phyloP scores from a whole-genome alignment of 1,284 basidiomycete genomes.

The Rhodofomes roseus region DNA sequence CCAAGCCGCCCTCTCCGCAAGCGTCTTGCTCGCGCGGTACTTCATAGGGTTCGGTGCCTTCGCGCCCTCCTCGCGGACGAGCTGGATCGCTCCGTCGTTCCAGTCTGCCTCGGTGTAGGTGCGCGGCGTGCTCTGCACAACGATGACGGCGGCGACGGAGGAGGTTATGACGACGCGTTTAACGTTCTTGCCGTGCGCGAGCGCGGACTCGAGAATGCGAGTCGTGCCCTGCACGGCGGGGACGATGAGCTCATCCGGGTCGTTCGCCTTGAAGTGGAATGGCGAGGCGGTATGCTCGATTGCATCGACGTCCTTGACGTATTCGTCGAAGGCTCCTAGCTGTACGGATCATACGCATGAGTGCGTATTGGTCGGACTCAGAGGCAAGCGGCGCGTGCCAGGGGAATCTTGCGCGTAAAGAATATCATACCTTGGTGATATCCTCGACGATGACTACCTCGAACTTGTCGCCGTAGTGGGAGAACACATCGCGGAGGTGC shows the following conservation, averaged over 20 bases:
- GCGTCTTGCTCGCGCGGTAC: slow-evolving; percentile 62
- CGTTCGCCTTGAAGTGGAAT: slow-evolving; percentile 30
- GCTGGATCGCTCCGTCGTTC: slow-evolving; percentile 56
- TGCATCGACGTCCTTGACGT: slow-evolving; percentile 38
- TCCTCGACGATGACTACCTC: slow-evolving; percentile 52
- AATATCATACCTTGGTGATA: slow-evolving; percentile 41
- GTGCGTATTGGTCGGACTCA: not conserved
- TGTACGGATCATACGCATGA: not conserved
- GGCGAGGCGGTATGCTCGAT: slow-evolving; percentile 46
- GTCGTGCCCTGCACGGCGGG: slow-evolving; percentile 24
- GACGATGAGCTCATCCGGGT: slow-evolving; percentile 31
- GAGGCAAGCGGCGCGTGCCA: not conserved
- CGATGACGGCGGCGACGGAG: slow-evolving; percentile 50
- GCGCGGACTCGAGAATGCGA: slow-evolving; percentile 19
- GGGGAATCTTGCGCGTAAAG: not conserved
- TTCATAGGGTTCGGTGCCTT: slow-evolving; percentile 39
- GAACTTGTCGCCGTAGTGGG: slow-evolving; percentile 40
- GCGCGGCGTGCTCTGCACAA: slow-evolving; percentile 3
- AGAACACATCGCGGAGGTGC: slow-evolving; percentile 47
- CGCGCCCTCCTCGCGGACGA: slow-evolving; percentile 50
- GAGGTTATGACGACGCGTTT: slow-evolving; percentile 55
- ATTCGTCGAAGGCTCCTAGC: slow-evolving; percentile 39
- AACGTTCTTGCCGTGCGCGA: slow-evolving; percentile 8
- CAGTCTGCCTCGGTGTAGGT: slow-evolving; percentile 51
- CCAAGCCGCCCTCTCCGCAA: slow-evolving; percentile 59